These are phyloP conservation scores for Ceratobasidium theobromae DNA, from an alignment of 1,284 basidiomycete genomes.

Conservation along the genomic window DNA sequence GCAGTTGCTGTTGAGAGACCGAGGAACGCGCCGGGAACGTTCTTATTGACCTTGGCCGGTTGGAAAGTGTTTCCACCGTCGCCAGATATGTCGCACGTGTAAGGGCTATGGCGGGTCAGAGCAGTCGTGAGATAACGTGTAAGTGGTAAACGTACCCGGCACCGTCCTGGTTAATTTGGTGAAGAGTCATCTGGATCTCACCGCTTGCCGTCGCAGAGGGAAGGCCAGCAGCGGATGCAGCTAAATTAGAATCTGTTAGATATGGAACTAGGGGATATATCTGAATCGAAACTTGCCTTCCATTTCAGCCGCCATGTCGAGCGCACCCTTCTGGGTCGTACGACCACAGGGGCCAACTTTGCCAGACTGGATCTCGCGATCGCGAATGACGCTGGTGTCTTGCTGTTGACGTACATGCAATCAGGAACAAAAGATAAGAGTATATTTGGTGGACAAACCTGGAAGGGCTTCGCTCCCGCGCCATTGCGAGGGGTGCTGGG, in stretches of 20 bases:
- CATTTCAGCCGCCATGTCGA: slow-evolving; percentile 38
- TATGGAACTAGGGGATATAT: background rate
- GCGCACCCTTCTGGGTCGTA: slow-evolving; percentile 38
- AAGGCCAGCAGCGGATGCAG: slow-evolving; percentile 19
- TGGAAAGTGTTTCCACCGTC: slow-evolving; percentile 38
- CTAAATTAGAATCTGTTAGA: background rate
- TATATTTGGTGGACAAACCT: background rate
- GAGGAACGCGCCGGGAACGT: slow-evolving; percentile 38
- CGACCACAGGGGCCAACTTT: slow-evolving; percentile 38
- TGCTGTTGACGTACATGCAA: slow-evolving; percentile 26
- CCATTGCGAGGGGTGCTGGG: slow-evolving; percentile 40
- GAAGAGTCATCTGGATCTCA: slow-evolving; percentile 27
- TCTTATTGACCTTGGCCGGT: slow-evolving; percentile 36
- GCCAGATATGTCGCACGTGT: slow-evolving; percentile 15
- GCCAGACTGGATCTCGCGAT: slow-evolving; percentile 37
- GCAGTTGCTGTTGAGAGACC: slow-evolving; percentile 37
- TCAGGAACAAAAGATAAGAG: background rate
- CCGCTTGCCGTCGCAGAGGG: slow-evolving; percentile 10
- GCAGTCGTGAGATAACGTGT: background rate
- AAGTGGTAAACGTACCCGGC: slow-evolving; percentile 8
- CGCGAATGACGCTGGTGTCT: slow-evolving; percentile 39
- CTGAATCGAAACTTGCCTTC: slow-evolving; percentile 30
- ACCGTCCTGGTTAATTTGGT: slow-evolving; percentile 29
- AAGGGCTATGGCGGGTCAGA: background rate
- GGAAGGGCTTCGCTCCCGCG: slow-evolving; percentile 37